Base-by-base conservation (phyloP, 2,329 filamentous ascomycete species). In the Emericellopsis atlantica region DNA sequence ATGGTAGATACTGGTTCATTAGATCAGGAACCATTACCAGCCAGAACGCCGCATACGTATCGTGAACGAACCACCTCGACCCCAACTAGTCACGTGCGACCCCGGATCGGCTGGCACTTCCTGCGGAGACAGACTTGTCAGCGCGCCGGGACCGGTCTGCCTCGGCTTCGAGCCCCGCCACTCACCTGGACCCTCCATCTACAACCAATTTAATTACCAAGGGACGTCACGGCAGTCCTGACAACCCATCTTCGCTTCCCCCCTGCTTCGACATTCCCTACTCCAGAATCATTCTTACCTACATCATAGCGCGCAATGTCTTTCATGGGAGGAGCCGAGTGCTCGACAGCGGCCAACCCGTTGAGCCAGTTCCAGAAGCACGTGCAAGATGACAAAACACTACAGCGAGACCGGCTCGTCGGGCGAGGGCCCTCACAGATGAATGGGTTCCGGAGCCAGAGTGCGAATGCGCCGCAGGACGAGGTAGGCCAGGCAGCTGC, bases 311-410 rank as follows among this genome's bases (percentile, higher is more conserved):
- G 41, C 52, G 69, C 46, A 50, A 96, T 98, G 90, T 95, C 90
- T 42, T 96, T 98, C 62, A 75, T 96, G 54, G 85, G 87, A 64
- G 86, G 86, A 61, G 84, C 90, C 52, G 92, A 96, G 68, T 98
- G 92, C 73, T 96, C 90, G 43, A 93, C 92, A 46, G 88, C 85
- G 49, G 87, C 83, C 56, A 98, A 98, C 63, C 92, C 93, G 43
- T 79, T 98, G 54, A 90, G 86, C 58, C 92, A 96, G 70, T 94
- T 98, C 61, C 87, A 89, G 48, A 98, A 98, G 65, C 89, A 95
- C 62, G 86, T 92, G 43, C 85, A 93, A 57, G 87, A 94, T 72
- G 92, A 98, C 68, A 94, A 89, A 65, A 92, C 85, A 43, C 69
- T 96, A 43, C 92, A 96, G 65, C 76, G 89, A 54, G 92, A 98